Conservation (phyloP, 2,329 filamentous ascomycete species). For the Malbranchea zuffiana region DNA sequence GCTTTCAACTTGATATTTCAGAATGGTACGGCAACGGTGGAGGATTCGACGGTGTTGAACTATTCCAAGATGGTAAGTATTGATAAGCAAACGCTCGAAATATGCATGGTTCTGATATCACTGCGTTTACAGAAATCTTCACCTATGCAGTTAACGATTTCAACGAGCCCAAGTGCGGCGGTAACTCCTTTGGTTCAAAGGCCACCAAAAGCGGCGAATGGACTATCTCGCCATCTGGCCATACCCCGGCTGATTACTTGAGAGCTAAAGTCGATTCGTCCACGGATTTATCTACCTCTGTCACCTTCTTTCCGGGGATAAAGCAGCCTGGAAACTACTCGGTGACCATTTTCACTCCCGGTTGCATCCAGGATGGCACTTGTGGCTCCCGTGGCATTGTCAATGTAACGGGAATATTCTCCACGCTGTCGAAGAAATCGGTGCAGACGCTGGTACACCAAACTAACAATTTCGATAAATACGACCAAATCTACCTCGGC, state of each 20-base stretch:
- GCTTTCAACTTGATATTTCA: constrained; percentile 73
- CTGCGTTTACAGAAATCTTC: constrained; percentile 50
- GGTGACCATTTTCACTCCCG: constrained; percentile 83
- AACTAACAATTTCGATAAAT: constrained; percentile 94
- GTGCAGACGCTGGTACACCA: constrained; percentile 62
- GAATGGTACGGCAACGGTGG: constrained; percentile 79
- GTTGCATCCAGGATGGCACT: constrained; percentile 67
- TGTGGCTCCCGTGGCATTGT: constrained; percentile 69
- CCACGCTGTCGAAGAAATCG: constrained; percentile 37
- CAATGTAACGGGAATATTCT: constrained; percentile 65
- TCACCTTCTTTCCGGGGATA: constrained; percentile 76
- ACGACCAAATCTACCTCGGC: constrained; percentile 82
- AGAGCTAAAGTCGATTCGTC: constrained; percentile 53
- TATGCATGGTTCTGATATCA: constrained; percentile 10
- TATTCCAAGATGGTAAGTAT: constrained; percentile 60
- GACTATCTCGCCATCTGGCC: constrained; percentile 54
- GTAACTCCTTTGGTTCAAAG: constrained; percentile 51
- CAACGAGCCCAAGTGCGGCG: constrained; percentile 75
- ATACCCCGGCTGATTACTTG: constrained; percentile 63
- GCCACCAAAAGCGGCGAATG: constrained; percentile 65
- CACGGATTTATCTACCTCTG: constrained; percentile 49
- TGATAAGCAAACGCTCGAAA: neutral
- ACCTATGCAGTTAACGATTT: constrained; percentile 76
- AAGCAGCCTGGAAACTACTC: constrained; percentile 84
- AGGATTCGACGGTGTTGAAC: constrained; percentile 72